Conservation (phyloP, 2,329 filamentous ascomycete species). For the Curvularia sp. region DNA sequence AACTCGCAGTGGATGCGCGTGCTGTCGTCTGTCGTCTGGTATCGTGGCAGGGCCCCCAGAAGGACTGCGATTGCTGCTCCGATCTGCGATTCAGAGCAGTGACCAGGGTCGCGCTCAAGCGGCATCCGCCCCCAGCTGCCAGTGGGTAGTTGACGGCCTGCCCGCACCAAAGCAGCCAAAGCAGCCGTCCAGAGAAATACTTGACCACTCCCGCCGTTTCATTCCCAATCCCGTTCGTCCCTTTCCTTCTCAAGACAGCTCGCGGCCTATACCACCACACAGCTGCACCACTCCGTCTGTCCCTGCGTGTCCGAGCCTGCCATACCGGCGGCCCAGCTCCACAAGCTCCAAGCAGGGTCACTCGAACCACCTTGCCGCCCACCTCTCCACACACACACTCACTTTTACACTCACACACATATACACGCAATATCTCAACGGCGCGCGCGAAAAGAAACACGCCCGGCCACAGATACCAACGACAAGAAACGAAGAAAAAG, state of each 20-base stretch:
- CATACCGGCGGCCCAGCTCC: constrained; percentile 32
- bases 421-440: constrained; percentile 18
- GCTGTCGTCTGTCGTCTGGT: not conserved
- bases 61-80: constrained; percentile 6
- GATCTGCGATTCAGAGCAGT: constrained; percentile 44
- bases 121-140: constrained; percentile 39
- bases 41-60: not conserved
- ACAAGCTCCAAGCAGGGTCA: constrained; percentile 26
- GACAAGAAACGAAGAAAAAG: not conserved
- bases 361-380: constrained; percentile 16
- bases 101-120: constrained; percentile 37
- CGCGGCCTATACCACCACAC: constrained; percentile 29
- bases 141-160: constrained; percentile 29
- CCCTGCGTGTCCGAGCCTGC: constrained; percentile 23
- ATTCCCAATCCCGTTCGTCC: constrained; percentile 50
- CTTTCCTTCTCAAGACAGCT: constrained; percentile 53
- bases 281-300: constrained; percentile 39
- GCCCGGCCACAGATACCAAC: not conserved
- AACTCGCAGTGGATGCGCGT: not conserved
- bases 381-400: constrained; percentile 20
- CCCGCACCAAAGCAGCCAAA: constrained; percentile 32
- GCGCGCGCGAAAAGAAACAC: constrained; percentile 28
- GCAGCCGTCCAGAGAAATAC: constrained; percentile 41
- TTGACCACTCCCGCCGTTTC: constrained; percentile 49
- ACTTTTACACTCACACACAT: not conserved